phyloP scores from a whole-genome alignment of 352 stramenopile genomes.

The Phytopythium cucurbitacearum region DNA sequence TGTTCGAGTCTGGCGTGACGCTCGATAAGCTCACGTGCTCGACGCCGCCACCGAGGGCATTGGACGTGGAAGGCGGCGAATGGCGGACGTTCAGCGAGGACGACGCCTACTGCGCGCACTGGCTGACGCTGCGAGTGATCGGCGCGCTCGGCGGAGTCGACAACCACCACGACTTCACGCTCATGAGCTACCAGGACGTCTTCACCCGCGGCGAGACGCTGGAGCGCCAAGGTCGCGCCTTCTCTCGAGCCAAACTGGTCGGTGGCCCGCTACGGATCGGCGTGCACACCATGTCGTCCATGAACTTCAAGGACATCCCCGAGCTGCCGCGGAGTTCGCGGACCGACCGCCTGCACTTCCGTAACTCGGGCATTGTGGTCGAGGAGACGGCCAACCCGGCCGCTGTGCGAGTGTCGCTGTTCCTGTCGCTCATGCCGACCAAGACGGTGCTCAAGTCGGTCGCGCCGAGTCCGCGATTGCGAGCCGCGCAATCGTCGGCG shows the following conservation, averaged over 20 bases:
- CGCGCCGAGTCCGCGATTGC: slow-evolving; percentile 21
- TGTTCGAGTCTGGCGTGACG: slow-evolving; percentile 44
- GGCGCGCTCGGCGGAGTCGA: slow-evolving; percentile 29
- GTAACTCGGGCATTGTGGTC: slow-evolving; percentile 53
- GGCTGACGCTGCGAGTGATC: slow-evolving; percentile 47
- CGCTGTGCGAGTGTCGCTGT: slow-evolving; percentile 41
- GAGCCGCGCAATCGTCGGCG: slow-evolving; percentile 17
- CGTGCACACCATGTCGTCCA: slow-evolving; percentile 50
- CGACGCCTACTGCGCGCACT: slow-evolving; percentile 67
- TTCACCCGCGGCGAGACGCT: slow-evolving; percentile 35
- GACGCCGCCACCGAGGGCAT: slow-evolving; percentile 41
- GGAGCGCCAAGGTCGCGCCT: slow-evolving; percentile 1
- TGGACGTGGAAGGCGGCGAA: slow-evolving; percentile 17
- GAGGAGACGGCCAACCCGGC: slow-evolving; percentile 30
- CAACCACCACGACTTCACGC: slow-evolving; percentile 52
- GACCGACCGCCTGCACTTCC: slow-evolving; percentile 48
- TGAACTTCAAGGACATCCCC: slow-evolving; percentile 66
- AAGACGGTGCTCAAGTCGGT: slow-evolving; percentile 38
- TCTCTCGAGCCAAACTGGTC: slow-evolving; percentile 5
- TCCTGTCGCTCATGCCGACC: slow-evolving; percentile 51
- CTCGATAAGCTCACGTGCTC: slow-evolving; percentile 63
- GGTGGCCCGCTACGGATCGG: slow-evolving; percentile 27
- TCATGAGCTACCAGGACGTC: slow-evolving; percentile 68
- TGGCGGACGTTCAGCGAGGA: slow-evolving; percentile 45
- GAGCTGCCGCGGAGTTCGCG: slow-evolving; percentile 35